Evolutionary conservation across 2,329 filamentous ascomycete species (phyloP), one percentile per base, ranked within the genome.

Genomic region (Monilinia vaccinii-corymbosi): DNA sequence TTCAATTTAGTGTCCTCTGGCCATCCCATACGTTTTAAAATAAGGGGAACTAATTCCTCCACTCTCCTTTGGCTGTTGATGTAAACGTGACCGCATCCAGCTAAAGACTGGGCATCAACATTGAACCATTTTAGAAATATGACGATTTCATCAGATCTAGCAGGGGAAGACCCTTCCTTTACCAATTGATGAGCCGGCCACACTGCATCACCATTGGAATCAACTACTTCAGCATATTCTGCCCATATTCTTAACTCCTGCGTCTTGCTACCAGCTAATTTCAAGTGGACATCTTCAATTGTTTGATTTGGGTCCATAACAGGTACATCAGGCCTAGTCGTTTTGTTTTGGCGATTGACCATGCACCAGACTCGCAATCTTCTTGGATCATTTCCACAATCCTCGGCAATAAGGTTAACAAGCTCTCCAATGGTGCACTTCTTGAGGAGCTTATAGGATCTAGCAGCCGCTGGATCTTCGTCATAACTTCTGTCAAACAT

Each of bases 271-370:
- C 76, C 90, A 71, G 79, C 79, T 76, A 18, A 87, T 76, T 86
- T 85, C 60, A 76, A 79, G 59, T 83, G 79, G 2, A 84, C 85
- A 64, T 97, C 91, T 66, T 92, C 89, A 16, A 94, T 78, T 0
- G 86, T 92, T 72, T 90, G 87, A 6, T 86, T 81, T 2, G 84
- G 76, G 69, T 96, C 91, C 71, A 83, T 83, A 52, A 99, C 85
- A 0, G 91, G 89, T 61, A 90, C 86, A 71, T 99, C 94, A 0
- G 95, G 94, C 21, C 94, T 85, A 42, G 91, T 87, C 0, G 94
- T 99, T 74, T 96, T 97, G 72, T 99, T 99, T 73, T 99, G 94
- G 13, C 94, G 87, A 71, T 97, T 97, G 1, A 99, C 94, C 92
- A 99, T 97, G 58, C 91, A 84, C 95, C 94, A 99, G 21, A 96